phyloP scores from a whole-genome alignment of 139 green algal species.

The Spirogloea muscicola region DNA sequence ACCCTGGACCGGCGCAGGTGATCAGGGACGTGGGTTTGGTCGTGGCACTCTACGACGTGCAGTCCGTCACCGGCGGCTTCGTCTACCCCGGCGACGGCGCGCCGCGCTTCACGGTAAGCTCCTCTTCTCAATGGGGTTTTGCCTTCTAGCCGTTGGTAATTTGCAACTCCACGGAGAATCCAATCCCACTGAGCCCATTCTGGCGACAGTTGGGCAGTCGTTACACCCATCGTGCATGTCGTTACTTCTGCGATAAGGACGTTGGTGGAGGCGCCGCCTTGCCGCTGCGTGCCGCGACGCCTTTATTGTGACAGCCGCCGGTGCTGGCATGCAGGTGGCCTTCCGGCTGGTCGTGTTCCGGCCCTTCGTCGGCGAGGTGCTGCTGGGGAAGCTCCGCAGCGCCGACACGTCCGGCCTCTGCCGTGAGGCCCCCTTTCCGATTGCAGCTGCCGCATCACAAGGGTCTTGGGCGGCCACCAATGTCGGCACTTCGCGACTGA shows the following conservation, averaged over 20 bases:
- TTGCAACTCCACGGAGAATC: too few species aligned
- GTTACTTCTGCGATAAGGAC: too few species aligned
- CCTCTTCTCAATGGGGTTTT: neutral
- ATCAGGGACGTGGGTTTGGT: slow-evolving; percentile 71
- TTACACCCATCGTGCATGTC: too few species aligned
- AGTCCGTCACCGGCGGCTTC: slow-evolving; percentile 68
- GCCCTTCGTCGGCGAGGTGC: slow-evolving; percentile 78
- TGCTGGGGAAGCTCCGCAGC: slow-evolving; percentile 69
- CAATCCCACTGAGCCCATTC: too few species aligned
- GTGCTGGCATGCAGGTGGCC: slow-evolving; percentile 10
- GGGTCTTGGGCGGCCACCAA: too few species aligned
- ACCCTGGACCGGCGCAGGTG: too few species aligned
- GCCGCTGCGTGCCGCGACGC: too few species aligned
- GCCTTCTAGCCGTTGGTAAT: too few species aligned
- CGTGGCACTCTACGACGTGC: slow-evolving; percentile 83
- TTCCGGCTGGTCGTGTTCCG: slow-evolving; percentile 86
- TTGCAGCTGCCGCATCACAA: too few species aligned
- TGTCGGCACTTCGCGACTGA: too few species aligned
- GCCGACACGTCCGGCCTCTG: slow-evolving; percentile 56
- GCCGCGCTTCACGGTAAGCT: slow-evolving; percentile 61
- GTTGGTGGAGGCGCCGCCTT: too few species aligned
- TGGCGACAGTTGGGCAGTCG: too few species aligned
- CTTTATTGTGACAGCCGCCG: neutral
- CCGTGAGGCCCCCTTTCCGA: slow-evolving; percentile 13
- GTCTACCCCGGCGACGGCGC: slow-evolving; percentile 78